Evolutionary conservation across 179 eudicot genomes (phyloP), one percentile per base, ranked within the genome.

Genomic region (Beta corolliflora): DNA sequence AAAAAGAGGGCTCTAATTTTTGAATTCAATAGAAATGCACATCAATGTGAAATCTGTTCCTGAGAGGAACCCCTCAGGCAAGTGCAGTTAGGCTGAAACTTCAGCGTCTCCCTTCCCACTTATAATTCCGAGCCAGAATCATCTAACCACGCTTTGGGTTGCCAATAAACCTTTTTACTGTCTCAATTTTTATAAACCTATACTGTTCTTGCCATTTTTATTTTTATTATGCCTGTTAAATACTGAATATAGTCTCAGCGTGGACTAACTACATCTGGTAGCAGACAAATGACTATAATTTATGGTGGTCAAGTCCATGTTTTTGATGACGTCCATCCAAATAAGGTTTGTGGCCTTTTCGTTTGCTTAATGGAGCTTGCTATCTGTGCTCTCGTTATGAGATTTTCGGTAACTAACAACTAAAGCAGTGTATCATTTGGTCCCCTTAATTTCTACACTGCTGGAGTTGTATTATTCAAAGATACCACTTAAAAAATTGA

Each of bases 291-390:
- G 96, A 93, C 97, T 69, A 90, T 93, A 82, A 89, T 93, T 78
- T 93, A 89, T 81, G 93, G 90, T 25, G 97, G 97, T 81, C 93
- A 92, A 83, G 96, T 94, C 31, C 97, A 93, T 84, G 96, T 91
- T 56, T 93, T 93, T 69, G 93, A 93, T 82, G 93, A 91, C 83
- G 96, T 93, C 48, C 92, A 88, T 81, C 94, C 92, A 44, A 89
- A 86, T 84, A 92, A 93, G 96, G 97, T 93, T 25, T 54, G 87
- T 53, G 41, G 16, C 18, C 2, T 16, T 58, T 59, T 68, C 53
- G 16, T 8, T 50, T n/a, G 21, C 58, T 77, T 48, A 5, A 3
- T 45, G 53, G 54, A 21, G 18, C 73, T 5, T 12, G 0, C 2
- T 61, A 19, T 25, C n/a, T n/a, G 53, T 25, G 55, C 21, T 54